Evolutionary conservation across 1,284 basidiomycete genomes (phyloP), one percentile per base, ranked within the genome.

Genomic region (Xerocomus nothofagi): DNA sequence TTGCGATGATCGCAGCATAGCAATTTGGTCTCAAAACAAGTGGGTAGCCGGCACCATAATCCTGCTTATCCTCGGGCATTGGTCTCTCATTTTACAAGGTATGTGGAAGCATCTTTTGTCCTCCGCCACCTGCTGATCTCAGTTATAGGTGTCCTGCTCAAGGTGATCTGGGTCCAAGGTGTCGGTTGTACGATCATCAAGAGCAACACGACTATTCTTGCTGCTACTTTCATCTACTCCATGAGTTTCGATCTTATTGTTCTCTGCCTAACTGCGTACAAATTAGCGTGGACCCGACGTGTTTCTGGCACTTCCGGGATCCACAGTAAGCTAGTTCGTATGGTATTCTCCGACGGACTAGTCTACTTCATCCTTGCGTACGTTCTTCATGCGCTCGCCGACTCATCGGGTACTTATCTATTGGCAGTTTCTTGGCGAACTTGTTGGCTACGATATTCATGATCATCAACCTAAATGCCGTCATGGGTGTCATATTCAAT

Each of bases 171-270:
- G 71, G 49, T 69, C 20, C 58, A 61, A 14, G 60, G 59, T n/a
- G 36, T 52, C 21, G 71, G 70, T 0, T 75, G 74, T 53, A 61
- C 61, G 1, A 73, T 74, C 46, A 49, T 62, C 31, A 38, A 66
- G 31, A 73, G 71, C 10, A 70, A 71, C 54, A 74, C 66, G 45
- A 74, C 66, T 10, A 57, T 72, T 40, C 69, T 75, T 31, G 69
- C 72, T 4, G 71, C 69, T 10, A 73, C 70, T 1, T 76, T 75
- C 44, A 73, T 76, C 47, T 76, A 77, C 58, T 70, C 74, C 34
- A 78, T 78, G 77, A 53, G 61, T 48, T 76, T 78, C 57, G 76
- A 78, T 56, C 61, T 77, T 29, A 27, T 73, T 38, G 71, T 78
- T 40, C 65, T 78, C 37, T 59, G 69, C 39, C 55, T 78, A 40